Evolutionary conservation across 2,329 filamentous ascomycete genomes (phyloP).

Genomic region (Xylariaceae sp.): DNA sequence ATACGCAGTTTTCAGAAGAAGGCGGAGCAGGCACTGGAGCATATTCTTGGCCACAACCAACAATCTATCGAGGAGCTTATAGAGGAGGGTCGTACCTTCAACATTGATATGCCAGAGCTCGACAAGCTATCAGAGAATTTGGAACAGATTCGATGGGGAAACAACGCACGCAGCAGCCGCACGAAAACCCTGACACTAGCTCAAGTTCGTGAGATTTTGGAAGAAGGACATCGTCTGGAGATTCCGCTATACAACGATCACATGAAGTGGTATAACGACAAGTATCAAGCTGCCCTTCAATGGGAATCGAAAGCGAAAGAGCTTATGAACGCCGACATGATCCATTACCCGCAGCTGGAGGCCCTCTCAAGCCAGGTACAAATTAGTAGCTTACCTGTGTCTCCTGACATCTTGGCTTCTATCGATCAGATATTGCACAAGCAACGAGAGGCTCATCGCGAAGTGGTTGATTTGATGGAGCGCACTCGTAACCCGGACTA

Average conservation of each 20-base stretch:
- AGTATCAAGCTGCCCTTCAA: constrained; percentile 68
- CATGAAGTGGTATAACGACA: constrained; percentile 68
- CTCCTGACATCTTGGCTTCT: constrained; percentile 68
- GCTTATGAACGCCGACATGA: constrained; percentile 81
- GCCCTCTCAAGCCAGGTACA: constrained; percentile 79
- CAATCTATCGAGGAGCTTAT: constrained; percentile 82
- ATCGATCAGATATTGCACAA: constrained; percentile 94
- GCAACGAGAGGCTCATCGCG: constrained; percentile 86
- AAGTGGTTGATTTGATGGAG: constrained; percentile 76
- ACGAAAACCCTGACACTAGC: constrained; percentile 64
- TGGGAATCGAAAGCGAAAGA: constrained; percentile 95
- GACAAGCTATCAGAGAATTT: constrained; percentile 75
- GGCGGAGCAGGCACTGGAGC: constrained; percentile 64
- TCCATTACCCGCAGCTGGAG: constrained; percentile 93
- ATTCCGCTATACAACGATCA: constrained; percentile 78
- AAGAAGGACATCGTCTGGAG: constrained; percentile 69
- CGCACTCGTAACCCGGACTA: constrained; percentile 71
- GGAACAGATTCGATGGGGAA: constrained; percentile 83
- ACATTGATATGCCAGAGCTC: constrained; percentile 85
- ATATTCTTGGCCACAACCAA: constrained; percentile 57
- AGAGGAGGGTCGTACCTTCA: constrained; percentile 84
- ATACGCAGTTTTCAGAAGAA: constrained; percentile 80
- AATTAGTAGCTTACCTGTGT: constrained; percentile 67
- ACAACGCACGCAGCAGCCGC: constrained; percentile 63
- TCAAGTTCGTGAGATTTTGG: constrained; percentile 74